These are phyloP conservation scores for Cladophialophora chaetospira DNA, from an alignment of 2,329 filamentous ascomycete species.

Conservation along the genomic window DNA sequence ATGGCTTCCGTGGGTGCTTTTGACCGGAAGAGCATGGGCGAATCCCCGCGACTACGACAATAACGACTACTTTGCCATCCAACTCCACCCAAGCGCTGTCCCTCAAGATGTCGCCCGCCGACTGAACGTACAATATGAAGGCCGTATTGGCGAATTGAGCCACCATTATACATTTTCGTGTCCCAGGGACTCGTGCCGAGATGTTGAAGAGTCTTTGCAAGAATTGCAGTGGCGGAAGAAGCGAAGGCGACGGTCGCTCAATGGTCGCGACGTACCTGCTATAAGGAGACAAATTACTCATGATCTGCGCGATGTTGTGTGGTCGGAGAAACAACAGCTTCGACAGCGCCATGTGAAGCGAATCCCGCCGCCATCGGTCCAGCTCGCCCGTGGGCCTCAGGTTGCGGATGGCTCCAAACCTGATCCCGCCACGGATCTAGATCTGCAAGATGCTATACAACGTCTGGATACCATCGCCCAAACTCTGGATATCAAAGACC, in stretches of 20 bases:
- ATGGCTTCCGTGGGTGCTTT: conserved; percentile 54
- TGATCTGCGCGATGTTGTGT: conserved; percentile 71
- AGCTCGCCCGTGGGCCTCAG: conserved; percentile 27
- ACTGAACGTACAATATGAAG: conserved; percentile 78
- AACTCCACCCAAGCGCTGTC: conserved; percentile 67
- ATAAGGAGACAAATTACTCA: conserved; percentile 41
- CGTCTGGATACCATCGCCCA: conserved; percentile 63
- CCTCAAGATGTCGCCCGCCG: conserved; percentile 70
- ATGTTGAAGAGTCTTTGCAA: conserved; percentile 54
- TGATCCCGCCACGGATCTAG: conserved; percentile 28
- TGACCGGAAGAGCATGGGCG: conserved; percentile 40
- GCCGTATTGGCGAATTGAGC: conserved; percentile 73
- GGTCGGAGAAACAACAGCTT: conserved; percentile 75
- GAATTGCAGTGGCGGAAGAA: conserved; percentile 55
- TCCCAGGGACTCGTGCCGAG: conserved; percentile 58
- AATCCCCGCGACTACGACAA: conserved; percentile 70
- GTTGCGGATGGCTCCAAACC: conserved; percentile 3
- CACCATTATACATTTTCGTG: conserved; percentile 85
- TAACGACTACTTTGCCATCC: conserved; percentile 91
- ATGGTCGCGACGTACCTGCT: background rate
- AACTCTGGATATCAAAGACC: conserved; percentile 76
- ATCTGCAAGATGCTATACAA: conserved; percentile 53
- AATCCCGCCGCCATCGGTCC: conserved; percentile 41
- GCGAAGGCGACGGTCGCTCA: conserved; percentile 13
- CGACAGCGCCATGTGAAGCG: conserved; percentile 65